A percentile compares a stretch with the other conserved stretches of the same genome.
Conservation (phyloP, 306 rosid genomes). For the Malus sieversii region DNA sequence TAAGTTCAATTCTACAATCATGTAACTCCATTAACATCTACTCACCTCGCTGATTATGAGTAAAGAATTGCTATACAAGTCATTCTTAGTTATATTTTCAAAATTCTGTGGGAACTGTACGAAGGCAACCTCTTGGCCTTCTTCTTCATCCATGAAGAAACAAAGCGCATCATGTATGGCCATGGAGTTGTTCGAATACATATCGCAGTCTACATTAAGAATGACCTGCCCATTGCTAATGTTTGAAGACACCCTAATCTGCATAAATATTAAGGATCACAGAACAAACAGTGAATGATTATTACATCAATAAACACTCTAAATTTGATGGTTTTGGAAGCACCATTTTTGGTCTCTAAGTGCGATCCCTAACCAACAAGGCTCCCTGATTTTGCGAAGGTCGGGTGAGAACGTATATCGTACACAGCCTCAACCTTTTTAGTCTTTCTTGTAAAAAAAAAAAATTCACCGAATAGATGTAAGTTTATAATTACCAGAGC, state of each 20-base stretch:
- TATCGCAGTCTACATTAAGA: slow-evolving; percentile 81
- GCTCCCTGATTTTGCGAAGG: no score
- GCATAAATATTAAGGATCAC: slow-evolving; percentile 4
- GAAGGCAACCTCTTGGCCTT: slow-evolving; percentile 61
- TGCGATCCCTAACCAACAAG: no score
- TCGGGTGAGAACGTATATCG: no score
- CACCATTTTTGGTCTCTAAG: not conserved
- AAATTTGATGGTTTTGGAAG: not conserved
- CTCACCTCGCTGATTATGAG: slow-evolving; percentile 28
- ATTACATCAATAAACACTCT: not conserved
- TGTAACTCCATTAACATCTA: not conserved
- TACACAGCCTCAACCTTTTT: no score
- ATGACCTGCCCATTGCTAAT: slow-evolving; percentile 68
- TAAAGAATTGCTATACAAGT: slow-evolving; percentile 34
- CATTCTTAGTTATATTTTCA: slow-evolving; percentile 53
- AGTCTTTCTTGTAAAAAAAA: no score
- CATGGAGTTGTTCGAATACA: slow-evolving; percentile 65
- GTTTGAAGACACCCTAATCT: slow-evolving; percentile 76
- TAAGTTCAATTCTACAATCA: no score
- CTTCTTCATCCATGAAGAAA: slow-evolving; percentile 68
- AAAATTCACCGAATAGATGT: no score
- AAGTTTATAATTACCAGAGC: slow-evolving; percentile 43
- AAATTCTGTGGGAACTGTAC: slow-evolving; percentile 62
- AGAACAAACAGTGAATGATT: not conserved
- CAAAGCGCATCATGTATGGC: slow-evolving; percentile 68